Percentiles rank a stretch among this genome's conserved stretches.
Evolutionary conservation across 2,329 filamentous ascomycete genomes (phyloP).

Genomic region (Neonectria coccinea): DNA sequence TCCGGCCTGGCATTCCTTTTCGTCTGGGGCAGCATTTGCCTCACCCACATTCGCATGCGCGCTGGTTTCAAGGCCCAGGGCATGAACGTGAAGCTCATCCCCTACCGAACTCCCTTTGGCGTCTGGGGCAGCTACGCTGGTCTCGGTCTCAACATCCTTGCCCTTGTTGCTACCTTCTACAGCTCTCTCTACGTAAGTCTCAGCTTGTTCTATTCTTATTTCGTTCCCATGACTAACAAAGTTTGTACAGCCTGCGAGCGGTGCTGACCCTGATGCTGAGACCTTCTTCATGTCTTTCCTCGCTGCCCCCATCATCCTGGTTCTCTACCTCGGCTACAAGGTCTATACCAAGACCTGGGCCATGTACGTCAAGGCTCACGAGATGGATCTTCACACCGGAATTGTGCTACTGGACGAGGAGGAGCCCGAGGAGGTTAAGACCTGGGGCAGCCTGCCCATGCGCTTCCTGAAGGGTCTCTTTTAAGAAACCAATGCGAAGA

Average conservation of each 20-base stretch:
- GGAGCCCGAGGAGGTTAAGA: conserved; percentile 78
- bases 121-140: conserved; percentile 86
- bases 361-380: conserved; percentile 69
- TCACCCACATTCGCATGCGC: conserved; percentile 92
- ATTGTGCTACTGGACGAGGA: conserved; percentile 81
- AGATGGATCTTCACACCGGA: conserved; percentile 91
- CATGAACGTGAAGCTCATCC: conserved; percentile 77
- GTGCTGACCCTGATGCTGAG: conserved; percentile 75
- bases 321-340: conserved; percentile 82
- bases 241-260: conserved; percentile 48
- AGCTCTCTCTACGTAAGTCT: conserved; percentile 53
- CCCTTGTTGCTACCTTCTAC: conserved; percentile 92
- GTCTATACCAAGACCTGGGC: conserved; percentile 72
- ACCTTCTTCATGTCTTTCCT: conserved; percentile 81
- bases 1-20: conserved; percentile 82
- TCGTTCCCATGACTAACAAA: background rate
- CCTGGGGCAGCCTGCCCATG: conserved; percentile 66
- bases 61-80: conserved; percentile 77
- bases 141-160: conserved; percentile 77
- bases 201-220: too few relatives aligned
- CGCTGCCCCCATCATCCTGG: conserved; percentile 73
- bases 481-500: conserved; percentile 28
- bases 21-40: conserved; percentile 86
- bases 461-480: conserved; percentile 38
- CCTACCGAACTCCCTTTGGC: conserved; percentile 84